phyloP scores from a whole-genome alignment of 2,329 filamentous ascomycete genomes.

The Dothidotthia symphoricarpi region DNA sequence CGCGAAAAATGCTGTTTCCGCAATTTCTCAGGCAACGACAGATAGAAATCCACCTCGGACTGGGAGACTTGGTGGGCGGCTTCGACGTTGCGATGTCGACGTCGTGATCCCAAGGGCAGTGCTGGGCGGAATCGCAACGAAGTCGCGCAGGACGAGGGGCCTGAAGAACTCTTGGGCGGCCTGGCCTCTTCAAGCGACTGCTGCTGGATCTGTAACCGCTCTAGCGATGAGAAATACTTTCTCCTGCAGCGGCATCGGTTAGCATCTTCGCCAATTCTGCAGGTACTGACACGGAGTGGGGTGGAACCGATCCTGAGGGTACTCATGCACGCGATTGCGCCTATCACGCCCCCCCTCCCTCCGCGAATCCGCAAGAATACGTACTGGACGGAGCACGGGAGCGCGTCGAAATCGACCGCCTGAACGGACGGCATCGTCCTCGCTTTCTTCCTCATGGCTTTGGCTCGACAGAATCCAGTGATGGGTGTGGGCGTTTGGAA shows the following conservation, averaged over 20 bases:
- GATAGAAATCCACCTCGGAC: slow-evolving; percentile 65
- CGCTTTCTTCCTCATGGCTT: slow-evolving; percentile 31
- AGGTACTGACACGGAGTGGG: slow-evolving; percentile 29
- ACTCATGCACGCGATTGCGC: slow-evolving; percentile 29
- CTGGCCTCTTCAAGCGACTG: slow-evolving; percentile 29
- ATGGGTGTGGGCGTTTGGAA: no score
- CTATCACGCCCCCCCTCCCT: slow-evolving; percentile 13
- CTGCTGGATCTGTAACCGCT: slow-evolving; percentile 66
- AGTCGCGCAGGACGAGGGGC: slow-evolving; percentile 25
- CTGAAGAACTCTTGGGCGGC: slow-evolving; percentile 14
- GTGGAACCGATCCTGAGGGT: slow-evolving; percentile 10
- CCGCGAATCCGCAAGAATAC: slow-evolving; percentile 25
- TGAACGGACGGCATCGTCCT: slow-evolving; percentile 27
- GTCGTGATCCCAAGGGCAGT: slow-evolving; percentile 19
- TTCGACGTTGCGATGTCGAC: slow-evolving; percentile 2
- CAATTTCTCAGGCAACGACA: slow-evolving; percentile 69
- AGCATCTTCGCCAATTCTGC: slow-evolving; percentile 23
- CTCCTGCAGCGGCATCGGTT: slow-evolving; percentile 39
- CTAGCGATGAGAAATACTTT: slow-evolving; percentile 72
- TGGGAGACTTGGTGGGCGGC: slow-evolving; percentile 44
- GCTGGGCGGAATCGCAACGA: slow-evolving; percentile 21
- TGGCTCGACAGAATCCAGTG: slow-evolving; percentile 13
- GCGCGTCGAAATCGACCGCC: slow-evolving; percentile 43
- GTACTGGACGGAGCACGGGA: slow-evolving; percentile 48
- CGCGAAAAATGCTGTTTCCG: slow-evolving; percentile 67